phyloP scores from a whole-genome alignment of 495 filamentous ascomycete species.

The Penicillium subrubescens region DNA sequence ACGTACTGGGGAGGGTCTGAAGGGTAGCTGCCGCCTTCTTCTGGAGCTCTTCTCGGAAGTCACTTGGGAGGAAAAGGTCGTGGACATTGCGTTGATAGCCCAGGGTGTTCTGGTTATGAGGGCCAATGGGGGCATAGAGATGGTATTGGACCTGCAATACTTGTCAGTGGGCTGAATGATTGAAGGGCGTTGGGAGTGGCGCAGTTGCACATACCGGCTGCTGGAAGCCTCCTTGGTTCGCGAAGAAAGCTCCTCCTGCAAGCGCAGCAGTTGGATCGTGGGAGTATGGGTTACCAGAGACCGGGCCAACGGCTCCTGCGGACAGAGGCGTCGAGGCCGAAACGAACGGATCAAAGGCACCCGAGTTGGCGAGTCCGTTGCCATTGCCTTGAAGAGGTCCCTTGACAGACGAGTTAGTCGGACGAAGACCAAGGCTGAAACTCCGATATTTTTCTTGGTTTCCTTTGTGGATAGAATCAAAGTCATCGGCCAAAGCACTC shows the following conservation, averaged over 20 bases:
- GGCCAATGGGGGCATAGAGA: conserved; percentile 85
- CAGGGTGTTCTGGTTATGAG: conserved; percentile 73
- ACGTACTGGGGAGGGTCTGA: conserved; percentile 80
- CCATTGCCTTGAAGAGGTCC: conserved; percentile 46
- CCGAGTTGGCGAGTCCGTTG: conserved; percentile 36
- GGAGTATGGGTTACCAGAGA: conserved; percentile 67
- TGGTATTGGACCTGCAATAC: conserved; percentile 75
- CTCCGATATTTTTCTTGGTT: neutral
- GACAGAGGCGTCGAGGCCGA: conserved; percentile 56
- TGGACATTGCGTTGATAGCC: conserved; percentile 82
- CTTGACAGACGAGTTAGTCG: conserved; percentile 30
- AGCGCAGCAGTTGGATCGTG: conserved; percentile 55
- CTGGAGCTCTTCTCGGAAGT: conserved; percentile 82
- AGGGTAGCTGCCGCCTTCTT: conserved; percentile 83
- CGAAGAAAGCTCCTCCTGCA: conserved; percentile 58
- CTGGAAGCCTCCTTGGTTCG: conserved; percentile 53
- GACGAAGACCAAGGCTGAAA: conserved; percentile 18
- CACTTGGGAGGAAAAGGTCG: conserved; percentile 87
- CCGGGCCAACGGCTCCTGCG: conserved; percentile 46
- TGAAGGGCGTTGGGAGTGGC: neutral
- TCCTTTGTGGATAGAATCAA: conserved; percentile 6
- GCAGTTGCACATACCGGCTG: conserved; percentile 62
- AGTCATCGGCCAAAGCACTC: conserved; percentile 29
- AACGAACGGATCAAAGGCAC: conserved; percentile 62
- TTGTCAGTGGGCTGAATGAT: conserved; percentile 4